A percentile compares a stretch with the other conserved stretches of the same genome.
phyloP scores from a whole-genome alignment of 306 rosid genomes.

The Cucumis cinereus region DNA sequence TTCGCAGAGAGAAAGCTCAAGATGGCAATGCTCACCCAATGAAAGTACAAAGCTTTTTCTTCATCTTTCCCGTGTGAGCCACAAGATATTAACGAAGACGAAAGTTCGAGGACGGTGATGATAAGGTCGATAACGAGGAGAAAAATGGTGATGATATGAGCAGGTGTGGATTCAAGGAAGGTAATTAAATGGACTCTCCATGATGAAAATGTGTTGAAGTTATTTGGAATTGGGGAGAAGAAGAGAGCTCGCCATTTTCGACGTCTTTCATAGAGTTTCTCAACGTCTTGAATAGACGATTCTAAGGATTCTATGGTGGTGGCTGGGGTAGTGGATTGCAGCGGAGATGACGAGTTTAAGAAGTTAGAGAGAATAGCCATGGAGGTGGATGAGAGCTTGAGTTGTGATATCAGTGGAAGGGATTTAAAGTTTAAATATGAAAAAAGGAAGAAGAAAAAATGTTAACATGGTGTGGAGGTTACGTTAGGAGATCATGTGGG shows the following conservation, averaged over 20 bases:
- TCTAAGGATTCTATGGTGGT: not conserved
- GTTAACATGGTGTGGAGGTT: not conserved
- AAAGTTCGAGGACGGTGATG: constrained; percentile 53
- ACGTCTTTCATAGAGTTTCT: not conserved
- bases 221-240: not conserved
- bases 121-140: constrained; percentile 44
- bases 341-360: not conserved
- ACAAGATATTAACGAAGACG: constrained; percentile 37
- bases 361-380: not conserved
- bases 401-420: not conserved
- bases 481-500: not conserved
- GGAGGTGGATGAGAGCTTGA: not conserved
- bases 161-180: constrained; percentile 45
- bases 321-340: not conserved
- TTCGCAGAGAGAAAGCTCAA: constrained; percentile 35
- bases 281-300: not conserved
- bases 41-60: constrained; percentile 14
- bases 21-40: constrained; percentile 56
- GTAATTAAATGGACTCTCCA: constrained; percentile 42
- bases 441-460: not conserved
- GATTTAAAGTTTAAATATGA: not conserved
- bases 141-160: constrained; percentile 23
- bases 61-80: not conserved
- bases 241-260: not conserved
- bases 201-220: not conserved